Conservation (phyloP, 176 grass and related monocot genomes). For the Oropetium thomaeum region DNA sequence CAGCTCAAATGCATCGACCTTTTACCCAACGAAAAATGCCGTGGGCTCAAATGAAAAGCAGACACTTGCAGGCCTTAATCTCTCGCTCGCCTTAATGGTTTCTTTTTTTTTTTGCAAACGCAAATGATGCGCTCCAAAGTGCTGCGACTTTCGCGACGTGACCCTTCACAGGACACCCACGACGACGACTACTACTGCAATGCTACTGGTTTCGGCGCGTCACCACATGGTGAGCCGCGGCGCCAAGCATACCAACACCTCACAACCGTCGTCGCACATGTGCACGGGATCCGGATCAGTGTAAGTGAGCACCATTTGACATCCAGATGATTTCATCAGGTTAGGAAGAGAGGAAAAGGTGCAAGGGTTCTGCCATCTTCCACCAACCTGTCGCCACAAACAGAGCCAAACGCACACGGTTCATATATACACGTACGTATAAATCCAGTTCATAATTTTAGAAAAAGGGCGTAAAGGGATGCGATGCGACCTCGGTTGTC, state of each 20-base stretch:
- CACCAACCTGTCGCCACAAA: conserved; percentile 42
- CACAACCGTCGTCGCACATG: neutral
- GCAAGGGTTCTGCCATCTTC: neutral
- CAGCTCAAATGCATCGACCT: neutral
- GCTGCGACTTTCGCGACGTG: conserved; percentile 29
- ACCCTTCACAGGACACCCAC: neutral
- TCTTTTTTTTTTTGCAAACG: neutral
- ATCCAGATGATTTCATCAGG: neutral
- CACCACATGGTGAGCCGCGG: neutral
- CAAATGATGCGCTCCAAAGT: conserved; percentile 14
- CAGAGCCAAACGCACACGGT: neutral
- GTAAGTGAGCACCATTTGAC: neutral
- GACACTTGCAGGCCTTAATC: neutral
- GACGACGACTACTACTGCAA: neutral
- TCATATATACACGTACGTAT: neutral
- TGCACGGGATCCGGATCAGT: neutral
- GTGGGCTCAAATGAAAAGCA: neutral
- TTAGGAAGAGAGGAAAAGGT: neutral
- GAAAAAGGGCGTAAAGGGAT: too few relatives aligned
- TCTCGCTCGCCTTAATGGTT: neutral
- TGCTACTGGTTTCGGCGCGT: neutral
- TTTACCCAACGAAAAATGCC: neutral
- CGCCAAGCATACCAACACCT: neutral
- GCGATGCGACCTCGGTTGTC: neutral
- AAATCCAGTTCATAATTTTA: too few relatives aligned